Base-by-base conservation (phyloP, 2,329 filamentous ascomycete species). In the Aspergillus novoparasiticus region DNA sequence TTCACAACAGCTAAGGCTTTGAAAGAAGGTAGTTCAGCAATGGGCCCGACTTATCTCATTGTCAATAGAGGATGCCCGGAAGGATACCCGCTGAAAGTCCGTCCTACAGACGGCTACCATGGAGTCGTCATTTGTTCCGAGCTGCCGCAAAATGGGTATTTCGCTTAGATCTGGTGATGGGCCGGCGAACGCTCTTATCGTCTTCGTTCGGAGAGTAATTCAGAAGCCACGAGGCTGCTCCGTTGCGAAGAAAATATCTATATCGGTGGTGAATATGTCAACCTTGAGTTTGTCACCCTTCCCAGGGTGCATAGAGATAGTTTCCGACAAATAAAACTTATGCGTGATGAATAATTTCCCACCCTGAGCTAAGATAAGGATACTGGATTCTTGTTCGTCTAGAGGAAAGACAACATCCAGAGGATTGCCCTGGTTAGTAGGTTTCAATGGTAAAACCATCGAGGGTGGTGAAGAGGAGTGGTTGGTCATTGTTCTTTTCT, bases 101-200 rank as follows among this genome's bases (percentile, higher is more conserved):
- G 30, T 32, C 30, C 30, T 32, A 32, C 30, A 32, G 30, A 32
- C 9, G 30, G 9, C 30, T 11, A 32, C 30, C 30, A 32, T 32
- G 10, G 30, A 9, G 11, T 9, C 30, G 11, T 32, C 30, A 32
- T 32, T 32, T 32, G 30, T 32, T 32, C 30, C 30, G 9, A 6
- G 30, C 30, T 32, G 30, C 30, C 30, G 30, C 30, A 32, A 32
- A 11, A 32, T 32, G 30, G 30, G 30, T 76, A 89, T 87, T n/a
- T 82, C 81, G 11, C 26, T 87, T 86, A 19, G 86, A 85, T 66
- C 85, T 86, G 85, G 26, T 86, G 45, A 82, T 67, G 30, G 88
- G 74, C 12, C 78, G 79, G 1, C 64, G 66, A 16, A 66, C 68
- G 6, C 43, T 61, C 26, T 53, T 45, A 14, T 53, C 53, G 12